A percentile compares a stretch with the other conserved stretches of the same genome.
phyloP scores from a whole-genome alignment of 768 basidiomycete genomes.

The Boletellus ananas region DNA sequence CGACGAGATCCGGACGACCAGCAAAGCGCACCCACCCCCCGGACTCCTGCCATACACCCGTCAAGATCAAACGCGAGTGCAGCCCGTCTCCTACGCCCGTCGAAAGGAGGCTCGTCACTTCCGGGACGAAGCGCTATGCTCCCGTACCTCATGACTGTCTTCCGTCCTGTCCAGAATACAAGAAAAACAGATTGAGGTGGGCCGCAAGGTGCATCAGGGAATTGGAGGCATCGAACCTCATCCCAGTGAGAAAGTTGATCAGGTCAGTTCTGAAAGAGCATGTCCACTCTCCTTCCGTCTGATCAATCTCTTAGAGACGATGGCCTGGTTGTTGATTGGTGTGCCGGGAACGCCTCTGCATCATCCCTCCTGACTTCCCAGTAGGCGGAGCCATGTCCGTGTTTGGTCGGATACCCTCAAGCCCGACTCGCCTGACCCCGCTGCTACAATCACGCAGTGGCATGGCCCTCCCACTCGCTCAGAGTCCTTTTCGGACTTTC shows the following conservation, averaged over 20 bases:
- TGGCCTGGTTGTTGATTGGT: conserved; percentile 32
- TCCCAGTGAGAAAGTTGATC: conserved; percentile 23
- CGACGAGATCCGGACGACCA: not conserved
- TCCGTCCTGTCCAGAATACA: conserved; percentile 14
- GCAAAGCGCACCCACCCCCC: conserved; percentile 15
- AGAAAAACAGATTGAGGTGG: conserved; percentile 23
- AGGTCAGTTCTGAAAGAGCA: conserved; percentile 18
- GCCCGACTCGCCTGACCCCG: conserved; percentile 27
- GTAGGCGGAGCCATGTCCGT: conserved; percentile 28
- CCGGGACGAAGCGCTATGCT: conserved; percentile 26
- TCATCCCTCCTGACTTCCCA: not conserved
- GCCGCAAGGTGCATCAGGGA: conserved; percentile 15
- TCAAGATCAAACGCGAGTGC: conserved; percentile 19
- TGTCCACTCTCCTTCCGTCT: not conserved
- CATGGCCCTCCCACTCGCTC: not conserved
- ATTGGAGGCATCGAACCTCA: conserved; percentile 17
- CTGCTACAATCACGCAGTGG: conserved; percentile 20
- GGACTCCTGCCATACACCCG: not conserved
- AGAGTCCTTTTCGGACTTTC: not conserved
- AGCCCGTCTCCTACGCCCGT: conserved; percentile 11
- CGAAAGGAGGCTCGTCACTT: conserved; percentile 22
- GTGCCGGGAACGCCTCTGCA: not conserved
- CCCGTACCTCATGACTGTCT: conserved; percentile 28
- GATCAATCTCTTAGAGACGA: conserved; percentile 19
- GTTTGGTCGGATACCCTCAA: conserved; percentile 32